Evolutionary conservation across 768 basidiomycete species (phyloP).

Genomic region (Coprinopsis cinerea): DNA sequence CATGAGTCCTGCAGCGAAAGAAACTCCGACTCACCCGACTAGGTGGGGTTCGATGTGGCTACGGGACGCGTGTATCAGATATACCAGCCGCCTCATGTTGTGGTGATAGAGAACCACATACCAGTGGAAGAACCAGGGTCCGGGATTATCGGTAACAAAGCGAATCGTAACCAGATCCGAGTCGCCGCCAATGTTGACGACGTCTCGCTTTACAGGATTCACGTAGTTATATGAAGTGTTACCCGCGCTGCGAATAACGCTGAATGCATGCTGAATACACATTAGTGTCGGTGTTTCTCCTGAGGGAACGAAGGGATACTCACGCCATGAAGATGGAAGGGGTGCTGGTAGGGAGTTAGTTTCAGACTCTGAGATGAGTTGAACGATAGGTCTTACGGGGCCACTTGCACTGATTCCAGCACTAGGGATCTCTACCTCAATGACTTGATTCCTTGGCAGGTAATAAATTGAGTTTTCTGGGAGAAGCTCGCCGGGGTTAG

Average conservation of each 20-base stretch:
- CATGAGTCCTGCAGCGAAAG: no score
- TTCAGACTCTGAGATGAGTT: background rate
- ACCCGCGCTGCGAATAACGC: slow-evolving; percentile 34
- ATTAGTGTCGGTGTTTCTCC: no score
- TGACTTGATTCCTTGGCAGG: slow-evolving; percentile 30
- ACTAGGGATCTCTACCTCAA: slow-evolving; percentile 31
- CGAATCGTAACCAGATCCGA: slow-evolving; percentile 38
- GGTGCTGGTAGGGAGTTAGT: background rate
- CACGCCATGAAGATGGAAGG: slow-evolving; percentile 5
- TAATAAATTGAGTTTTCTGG: slow-evolving; percentile 27
- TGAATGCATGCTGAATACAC: no score
- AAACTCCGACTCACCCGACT: background rate
- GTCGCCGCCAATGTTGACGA: slow-evolving; percentile 22
- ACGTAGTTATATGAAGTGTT: slow-evolving; percentile 32
- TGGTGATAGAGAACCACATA: slow-evolving; percentile 29
- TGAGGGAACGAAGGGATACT: no score
- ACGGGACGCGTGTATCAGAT: background rate
- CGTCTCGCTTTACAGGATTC: slow-evolving; percentile 28
- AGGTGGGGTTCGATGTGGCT: background rate
- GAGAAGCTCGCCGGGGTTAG: slow-evolving; percentile 19
- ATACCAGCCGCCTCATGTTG: background rate
- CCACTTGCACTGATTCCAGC: slow-evolving; percentile 1
- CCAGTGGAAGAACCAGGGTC: slow-evolving; percentile 36
- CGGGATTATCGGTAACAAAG: slow-evolving; percentile 52
- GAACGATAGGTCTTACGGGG: background rate